A percentile compares a stretch with the other conserved stretches of the same genome.
phyloP scores from a whole-genome alignment of 2,329 filamentous ascomycete genomes.

The Helicocarpus griseus region DNA sequence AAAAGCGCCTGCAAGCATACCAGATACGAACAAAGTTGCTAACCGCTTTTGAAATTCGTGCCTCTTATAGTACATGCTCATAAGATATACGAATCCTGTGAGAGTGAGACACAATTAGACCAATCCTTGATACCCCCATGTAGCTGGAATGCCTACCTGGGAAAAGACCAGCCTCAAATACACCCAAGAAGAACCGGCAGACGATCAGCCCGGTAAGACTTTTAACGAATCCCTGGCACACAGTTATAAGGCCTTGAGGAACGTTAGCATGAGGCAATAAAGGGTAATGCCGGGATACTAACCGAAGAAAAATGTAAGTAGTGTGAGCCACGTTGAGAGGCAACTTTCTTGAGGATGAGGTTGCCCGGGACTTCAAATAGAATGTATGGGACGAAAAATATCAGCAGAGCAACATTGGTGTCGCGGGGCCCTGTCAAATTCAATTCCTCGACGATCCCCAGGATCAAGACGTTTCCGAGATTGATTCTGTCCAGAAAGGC shows the following conservation, averaged over 20 bases:
- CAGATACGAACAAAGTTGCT: constrained; percentile 26
- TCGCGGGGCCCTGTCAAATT: constrained; percentile 35
- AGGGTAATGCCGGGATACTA: too few relatives aligned
- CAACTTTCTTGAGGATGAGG: constrained; percentile 35
- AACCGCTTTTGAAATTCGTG: constrained; percentile 32
- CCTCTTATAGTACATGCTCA: constrained; percentile 30
- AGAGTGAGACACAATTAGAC: neutral
- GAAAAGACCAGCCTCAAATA: constrained; percentile 30
- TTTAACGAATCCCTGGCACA: constrained; percentile 33
- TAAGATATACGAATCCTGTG: constrained; percentile 24
- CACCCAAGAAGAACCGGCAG: constrained; percentile 26
- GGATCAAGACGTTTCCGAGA: constrained; percentile 39
- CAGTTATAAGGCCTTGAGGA: constrained; percentile 34
- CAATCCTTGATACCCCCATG: neutral
- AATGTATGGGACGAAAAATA: constrained; percentile 40
- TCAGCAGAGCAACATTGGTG: constrained; percentile 34
- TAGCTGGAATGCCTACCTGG: constrained; percentile 18
- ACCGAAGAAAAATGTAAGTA: constrained; percentile 35
- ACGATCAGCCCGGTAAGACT: constrained; percentile 31
- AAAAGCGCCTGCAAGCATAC: constrained; percentile 32
- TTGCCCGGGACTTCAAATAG: constrained; percentile 40
- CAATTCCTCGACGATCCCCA: constrained; percentile 35
- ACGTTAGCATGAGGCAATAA: neutral
- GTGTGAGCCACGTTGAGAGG: constrained; percentile 34
- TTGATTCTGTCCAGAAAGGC: constrained; percentile 40